A percentile compares a stretch with the other conserved stretches of the same genome.
phyloP scores from a whole-genome alignment of 2,329 filamentous ascomycete genomes.

The Diaporthe sp. region DNA sequence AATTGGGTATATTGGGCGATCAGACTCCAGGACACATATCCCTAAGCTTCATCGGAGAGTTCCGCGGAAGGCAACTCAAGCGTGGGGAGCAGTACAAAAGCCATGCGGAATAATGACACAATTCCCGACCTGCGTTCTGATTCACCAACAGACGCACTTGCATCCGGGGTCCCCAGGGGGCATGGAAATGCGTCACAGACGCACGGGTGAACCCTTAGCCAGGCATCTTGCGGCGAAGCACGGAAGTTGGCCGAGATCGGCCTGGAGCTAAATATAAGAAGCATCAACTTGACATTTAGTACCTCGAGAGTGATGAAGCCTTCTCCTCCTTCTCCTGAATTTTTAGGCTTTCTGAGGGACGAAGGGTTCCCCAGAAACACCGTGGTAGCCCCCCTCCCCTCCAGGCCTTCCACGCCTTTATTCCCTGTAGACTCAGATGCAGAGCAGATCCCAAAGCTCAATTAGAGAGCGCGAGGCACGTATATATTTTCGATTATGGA shows the following conservation, averaged over 20 bases:
- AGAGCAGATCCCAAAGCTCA: no score
- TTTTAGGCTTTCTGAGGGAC: no score
- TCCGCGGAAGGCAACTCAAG: not conserved
- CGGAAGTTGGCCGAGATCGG: slow-evolving; percentile 24
- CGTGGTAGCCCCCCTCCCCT: no score
- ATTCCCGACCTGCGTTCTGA: not conserved
- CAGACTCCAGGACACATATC: not conserved
- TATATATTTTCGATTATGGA: no score
- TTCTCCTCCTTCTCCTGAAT: no score
- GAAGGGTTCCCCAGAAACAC: no score
- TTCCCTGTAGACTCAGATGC: no score
- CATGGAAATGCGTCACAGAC: not conserved
- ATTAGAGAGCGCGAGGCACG: no score
- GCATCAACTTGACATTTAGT: not conserved
- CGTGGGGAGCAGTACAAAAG: not conserved
- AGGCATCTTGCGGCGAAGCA: not conserved
- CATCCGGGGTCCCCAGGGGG: not conserved
- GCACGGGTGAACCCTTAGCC: slow-evolving; percentile 20
- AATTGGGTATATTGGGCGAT: not conserved
- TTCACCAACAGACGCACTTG: not conserved
- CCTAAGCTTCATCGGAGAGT: not conserved
- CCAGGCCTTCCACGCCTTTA: no score
- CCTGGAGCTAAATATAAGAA: slow-evolving; percentile 3
- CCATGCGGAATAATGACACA: not conserved
- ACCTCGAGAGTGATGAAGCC: not conserved